Percentiles rank a stretch among this genome's conserved stretches.
Evolutionary conservation across 1,284 basidiomycete genomes (phyloP).

Genomic region (Ceratobasidium sp.): DNA sequence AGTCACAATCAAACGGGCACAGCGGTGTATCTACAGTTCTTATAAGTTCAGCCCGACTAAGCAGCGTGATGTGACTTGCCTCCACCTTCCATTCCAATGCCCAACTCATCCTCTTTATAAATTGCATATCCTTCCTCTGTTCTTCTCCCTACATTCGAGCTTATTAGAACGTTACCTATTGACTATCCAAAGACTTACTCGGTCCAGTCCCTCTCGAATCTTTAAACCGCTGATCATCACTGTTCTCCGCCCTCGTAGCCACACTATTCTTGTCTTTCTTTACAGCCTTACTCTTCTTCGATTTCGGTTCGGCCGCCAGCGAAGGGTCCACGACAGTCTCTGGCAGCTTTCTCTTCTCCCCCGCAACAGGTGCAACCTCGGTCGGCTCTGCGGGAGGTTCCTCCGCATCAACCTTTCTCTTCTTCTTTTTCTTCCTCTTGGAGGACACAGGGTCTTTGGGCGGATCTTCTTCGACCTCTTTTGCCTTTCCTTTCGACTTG

Average conservation of each 20-base stretch:
- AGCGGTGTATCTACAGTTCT: slow-evolving; percentile 65
- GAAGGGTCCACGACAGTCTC: slow-evolving; percentile 73
- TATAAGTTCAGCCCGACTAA: slow-evolving; percentile 46
- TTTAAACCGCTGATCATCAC: slow-evolving; percentile 67
- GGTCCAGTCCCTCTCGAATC: slow-evolving; percentile 79
- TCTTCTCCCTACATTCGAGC: slow-evolving; percentile 66
- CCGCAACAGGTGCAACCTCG: slow-evolving; percentile 44
- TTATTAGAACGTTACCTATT: background rate
- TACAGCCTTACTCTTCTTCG: slow-evolving; percentile 51
- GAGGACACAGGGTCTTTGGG: slow-evolving; percentile 51
- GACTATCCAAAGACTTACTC: slow-evolving; percentile 62
- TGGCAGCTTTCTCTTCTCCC: slow-evolving; percentile 60
- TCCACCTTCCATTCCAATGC: slow-evolving; percentile 77
- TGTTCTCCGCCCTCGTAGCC: slow-evolving; percentile 51
- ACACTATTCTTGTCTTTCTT: slow-evolving; percentile 50
- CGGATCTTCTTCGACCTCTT: slow-evolving; percentile 43
- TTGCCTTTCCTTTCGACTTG: slow-evolving; percentile 48
- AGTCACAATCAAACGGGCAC: slow-evolving; percentile 86
- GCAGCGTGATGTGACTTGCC: slow-evolving; percentile 62
- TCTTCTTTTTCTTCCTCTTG: slow-evolving; percentile 55
- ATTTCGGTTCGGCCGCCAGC: slow-evolving; percentile 26
- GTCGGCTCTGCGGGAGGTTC: slow-evolving; percentile 42
- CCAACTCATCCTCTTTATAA: slow-evolving; percentile 88
- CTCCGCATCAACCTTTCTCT: slow-evolving; percentile 49
- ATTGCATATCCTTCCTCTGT: slow-evolving; percentile 87